A percentile compares a stretch with the other conserved stretches of the same genome.
Conservation (phyloP, 2,329 filamentous ascomycete species). For the Aspergillus sp. region DNA sequence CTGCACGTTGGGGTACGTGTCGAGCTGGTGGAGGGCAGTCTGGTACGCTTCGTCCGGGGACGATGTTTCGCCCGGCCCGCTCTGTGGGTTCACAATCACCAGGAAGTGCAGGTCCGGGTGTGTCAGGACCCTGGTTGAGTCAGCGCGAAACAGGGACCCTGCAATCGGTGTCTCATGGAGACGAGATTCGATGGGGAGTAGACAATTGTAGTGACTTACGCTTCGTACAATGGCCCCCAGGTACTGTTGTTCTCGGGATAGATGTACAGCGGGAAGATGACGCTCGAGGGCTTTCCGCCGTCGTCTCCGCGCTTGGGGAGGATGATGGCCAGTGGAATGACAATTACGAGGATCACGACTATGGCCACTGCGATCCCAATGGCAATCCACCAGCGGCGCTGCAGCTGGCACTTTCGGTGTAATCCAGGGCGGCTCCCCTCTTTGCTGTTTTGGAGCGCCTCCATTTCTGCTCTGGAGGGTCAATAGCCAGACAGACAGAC, state of each 20-base stretch:
- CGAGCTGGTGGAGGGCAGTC: slow-evolving; percentile 40
- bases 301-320: slow-evolving; percentile 14
- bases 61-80: slow-evolving; percentile 37
- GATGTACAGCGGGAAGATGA: slow-evolving; percentile 33
- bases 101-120: slow-evolving; percentile 33
- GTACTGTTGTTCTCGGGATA: slow-evolving; percentile 27
- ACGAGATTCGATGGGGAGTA: no score
- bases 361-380: slow-evolving; percentile 16
- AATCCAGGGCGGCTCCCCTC: slow-evolving; percentile 5
- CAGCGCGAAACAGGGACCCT: neutral
- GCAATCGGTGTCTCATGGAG: no score
- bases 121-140: slow-evolving; percentile 18
- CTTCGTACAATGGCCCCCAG: slow-evolving; percentile 30
- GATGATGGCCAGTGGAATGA: slow-evolving; percentile 20
- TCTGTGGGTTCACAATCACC: slow-evolving; percentile 37
- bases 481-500: no score
- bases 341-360: slow-evolving; percentile 22
- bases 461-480: neutral
- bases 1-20: slow-evolving; percentile 43
- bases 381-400: slow-evolving; percentile 20
- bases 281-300: slow-evolving; percentile 12
- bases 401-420: slow-evolving; percentile 14
- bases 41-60: slow-evolving; percentile 42
- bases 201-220: slow-evolving; percentile 8
- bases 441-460: slow-evolving; percentile 14